A percentile compares a stretch with the other conserved stretches of the same genome.
Evolutionary conservation across 306 rosid species (phyloP).

Genomic region (Clitoria ternatea): DNA sequence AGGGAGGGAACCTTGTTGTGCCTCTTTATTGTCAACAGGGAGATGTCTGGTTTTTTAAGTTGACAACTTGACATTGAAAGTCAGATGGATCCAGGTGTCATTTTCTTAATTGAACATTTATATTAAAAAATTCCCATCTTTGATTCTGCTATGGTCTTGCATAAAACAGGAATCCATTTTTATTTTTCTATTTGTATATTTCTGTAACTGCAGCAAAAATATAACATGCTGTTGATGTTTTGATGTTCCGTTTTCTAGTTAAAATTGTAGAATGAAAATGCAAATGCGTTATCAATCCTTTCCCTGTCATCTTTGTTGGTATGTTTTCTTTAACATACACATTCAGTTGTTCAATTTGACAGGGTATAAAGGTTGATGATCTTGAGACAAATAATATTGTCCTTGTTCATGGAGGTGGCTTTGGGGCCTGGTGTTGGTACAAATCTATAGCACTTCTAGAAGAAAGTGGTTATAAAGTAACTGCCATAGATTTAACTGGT

Average conservation of each 20-base stretch:
- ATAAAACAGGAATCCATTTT: background rate
- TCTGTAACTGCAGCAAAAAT: background rate
- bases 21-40: background rate
- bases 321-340: constrained; percentile 20
- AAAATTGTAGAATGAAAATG: background rate
- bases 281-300: background rate
- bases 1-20: constrained; percentile 30
- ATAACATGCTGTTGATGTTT: background rate
- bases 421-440: constrained; percentile 99
- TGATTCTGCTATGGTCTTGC: constrained; percentile 3
- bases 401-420: constrained; percentile 98
- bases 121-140: background rate
- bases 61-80: constrained; percentile 16
- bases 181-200: no score
- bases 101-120: background rate
- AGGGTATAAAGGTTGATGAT: constrained; percentile 79
- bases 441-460: constrained; percentile 94
- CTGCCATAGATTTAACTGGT: constrained; percentile 91
- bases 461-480: constrained; percentile 78
- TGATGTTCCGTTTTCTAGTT: background rate
- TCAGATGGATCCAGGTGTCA: background rate
- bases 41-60: constrained; percentile 12
- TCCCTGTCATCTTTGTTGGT: background rate
- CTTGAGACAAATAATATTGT: constrained; percentile 84
- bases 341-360: constrained; percentile 18